Conservation (phyloP, 495 filamentous ascomycete genomes). For the Amphirosellinia nigrospora region DNA sequence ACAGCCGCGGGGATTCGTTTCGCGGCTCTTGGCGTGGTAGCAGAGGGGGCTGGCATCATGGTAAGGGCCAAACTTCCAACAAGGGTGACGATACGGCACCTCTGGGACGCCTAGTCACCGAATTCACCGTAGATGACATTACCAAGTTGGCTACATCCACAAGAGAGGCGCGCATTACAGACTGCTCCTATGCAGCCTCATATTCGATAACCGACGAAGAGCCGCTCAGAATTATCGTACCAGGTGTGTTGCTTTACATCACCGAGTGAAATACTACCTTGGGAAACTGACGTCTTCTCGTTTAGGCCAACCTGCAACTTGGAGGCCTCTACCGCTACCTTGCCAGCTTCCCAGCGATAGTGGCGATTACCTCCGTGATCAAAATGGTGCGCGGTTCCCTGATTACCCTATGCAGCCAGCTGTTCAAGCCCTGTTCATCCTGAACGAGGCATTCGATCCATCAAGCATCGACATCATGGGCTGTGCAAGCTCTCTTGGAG, state of each 20-base stretch:
- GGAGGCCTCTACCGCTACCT: conserved; percentile 57
- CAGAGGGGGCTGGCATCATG: background rate
- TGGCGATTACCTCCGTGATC: conserved; percentile 64
- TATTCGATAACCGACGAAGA: conserved; percentile 59
- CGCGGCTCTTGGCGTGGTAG: conserved; percentile 7
- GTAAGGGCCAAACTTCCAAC: background rate
- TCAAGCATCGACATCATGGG: conserved; percentile 64
- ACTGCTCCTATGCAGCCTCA: conserved; percentile 53
- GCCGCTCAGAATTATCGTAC: conserved; percentile 54
- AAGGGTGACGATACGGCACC: background rate
- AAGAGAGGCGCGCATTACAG: conserved; percentile 34
- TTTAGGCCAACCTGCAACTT: conserved; percentile 62
- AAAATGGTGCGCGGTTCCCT: conserved; percentile 64
- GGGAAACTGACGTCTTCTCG: conserved; percentile 13
- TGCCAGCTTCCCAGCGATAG: conserved; percentile 54
- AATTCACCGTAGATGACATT: conserved; percentile 19
- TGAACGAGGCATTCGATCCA: conserved; percentile 34
- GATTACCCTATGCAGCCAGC: conserved; percentile 64
- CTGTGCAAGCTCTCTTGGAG: conserved; percentile 66
- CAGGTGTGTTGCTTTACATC: conserved; percentile 47
- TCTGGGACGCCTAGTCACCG: conserved; percentile 28
- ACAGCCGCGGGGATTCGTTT: background rate
- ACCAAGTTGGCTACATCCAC: background rate
- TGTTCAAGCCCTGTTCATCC: conserved; percentile 48
- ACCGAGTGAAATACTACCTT: conserved; percentile 6